These are phyloP conservation scores for Backusella circina DNA, from an alignment of 192 early-diverging fungal species.

Conservation along the genomic window DNA sequence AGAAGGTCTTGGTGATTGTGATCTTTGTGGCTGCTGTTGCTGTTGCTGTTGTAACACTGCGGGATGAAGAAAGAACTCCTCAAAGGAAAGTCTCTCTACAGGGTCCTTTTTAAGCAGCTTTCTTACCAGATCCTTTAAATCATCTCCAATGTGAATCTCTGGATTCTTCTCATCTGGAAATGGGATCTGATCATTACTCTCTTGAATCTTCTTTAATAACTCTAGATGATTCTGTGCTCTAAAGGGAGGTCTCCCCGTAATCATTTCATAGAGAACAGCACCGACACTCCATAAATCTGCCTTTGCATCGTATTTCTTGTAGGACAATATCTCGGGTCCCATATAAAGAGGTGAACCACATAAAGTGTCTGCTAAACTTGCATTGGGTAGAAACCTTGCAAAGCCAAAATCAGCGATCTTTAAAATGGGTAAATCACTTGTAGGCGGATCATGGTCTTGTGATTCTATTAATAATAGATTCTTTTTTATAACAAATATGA, in stretches of 20 bases:
- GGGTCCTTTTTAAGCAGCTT: conserved; percentile 85
- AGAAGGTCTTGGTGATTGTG: neutral
- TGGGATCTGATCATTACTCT: conserved; percentile 73
- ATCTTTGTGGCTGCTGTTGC: neutral
- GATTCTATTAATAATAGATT: conserved; percentile 79
- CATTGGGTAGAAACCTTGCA: conserved; percentile 79
- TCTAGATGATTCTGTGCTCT: conserved; percentile 93
- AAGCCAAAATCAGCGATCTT: conserved; percentile 99
- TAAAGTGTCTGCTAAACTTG: conserved; percentile 89
- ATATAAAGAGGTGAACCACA: conserved; percentile 98
- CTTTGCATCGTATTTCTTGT: conserved; percentile 92
- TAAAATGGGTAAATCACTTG: conserved; percentile 62
- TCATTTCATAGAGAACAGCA: conserved; percentile 92
- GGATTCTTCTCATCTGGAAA: conserved; percentile 71
- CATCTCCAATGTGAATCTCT: conserved; percentile 39
- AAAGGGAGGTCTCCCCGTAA: conserved; percentile 88
- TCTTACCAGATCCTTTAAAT: conserved; percentile 81
- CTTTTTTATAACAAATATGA: conserved; percentile 33
- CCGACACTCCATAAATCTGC: conserved; percentile 98
- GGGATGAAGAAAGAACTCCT: conserved; percentile 90
- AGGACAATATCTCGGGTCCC: conserved; percentile 84
- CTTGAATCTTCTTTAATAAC: conserved; percentile 86
- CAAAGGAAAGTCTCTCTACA: conserved; percentile 85
- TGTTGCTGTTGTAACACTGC: conserved; percentile 41
- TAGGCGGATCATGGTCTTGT: conserved; percentile 35